Conservation (phyloP, 176 grass and related monocot genomes). For the Cenchrus americanus region DNA sequence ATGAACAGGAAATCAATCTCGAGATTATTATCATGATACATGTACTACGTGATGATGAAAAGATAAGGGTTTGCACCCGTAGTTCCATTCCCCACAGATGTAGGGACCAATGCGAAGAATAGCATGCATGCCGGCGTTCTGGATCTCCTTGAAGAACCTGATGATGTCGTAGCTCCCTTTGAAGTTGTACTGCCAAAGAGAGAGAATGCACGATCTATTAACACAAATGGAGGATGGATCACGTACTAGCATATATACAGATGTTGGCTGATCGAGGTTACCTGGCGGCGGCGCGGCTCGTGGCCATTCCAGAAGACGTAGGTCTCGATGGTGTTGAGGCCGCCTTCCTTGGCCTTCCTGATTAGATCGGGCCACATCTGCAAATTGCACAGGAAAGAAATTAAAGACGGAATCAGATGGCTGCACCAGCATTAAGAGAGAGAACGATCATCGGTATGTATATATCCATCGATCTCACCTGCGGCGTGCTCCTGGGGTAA, state of each 20-base stretch:
- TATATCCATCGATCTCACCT: constrained; percentile 33
- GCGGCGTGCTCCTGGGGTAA: constrained; percentile 58
- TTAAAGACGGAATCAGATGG: no score
- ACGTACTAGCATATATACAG: no score
- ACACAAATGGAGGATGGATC: no score
- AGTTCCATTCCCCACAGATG: constrained; percentile 86
- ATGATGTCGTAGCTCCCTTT: constrained; percentile 61
- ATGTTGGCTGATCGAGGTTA: neutral
- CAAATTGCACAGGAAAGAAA: no score
- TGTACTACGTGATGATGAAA: neutral
- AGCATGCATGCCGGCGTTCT: constrained; percentile 63
- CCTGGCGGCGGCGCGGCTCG: constrained; percentile 56
- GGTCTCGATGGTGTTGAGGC: constrained; percentile 62
- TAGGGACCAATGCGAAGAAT: constrained; percentile 84
- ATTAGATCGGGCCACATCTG: constrained; percentile 81
- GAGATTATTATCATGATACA: no score
- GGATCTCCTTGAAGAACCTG: constrained; percentile 69
- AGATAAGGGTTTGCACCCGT: constrained; percentile 26
- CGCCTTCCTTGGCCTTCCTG: constrained; percentile 65
- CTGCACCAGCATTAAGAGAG: neutral
- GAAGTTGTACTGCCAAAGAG: constrained; percentile 61
- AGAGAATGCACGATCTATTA: no score
- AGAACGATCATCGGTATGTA: neutral
- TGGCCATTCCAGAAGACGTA: constrained; percentile 84
- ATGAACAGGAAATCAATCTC: no score